Evolutionary conservation across 1,284 basidiomycete genomes (phyloP), one percentile per base, ranked within the genome.

Genomic region (Mrakiaceae sp.): DNA sequence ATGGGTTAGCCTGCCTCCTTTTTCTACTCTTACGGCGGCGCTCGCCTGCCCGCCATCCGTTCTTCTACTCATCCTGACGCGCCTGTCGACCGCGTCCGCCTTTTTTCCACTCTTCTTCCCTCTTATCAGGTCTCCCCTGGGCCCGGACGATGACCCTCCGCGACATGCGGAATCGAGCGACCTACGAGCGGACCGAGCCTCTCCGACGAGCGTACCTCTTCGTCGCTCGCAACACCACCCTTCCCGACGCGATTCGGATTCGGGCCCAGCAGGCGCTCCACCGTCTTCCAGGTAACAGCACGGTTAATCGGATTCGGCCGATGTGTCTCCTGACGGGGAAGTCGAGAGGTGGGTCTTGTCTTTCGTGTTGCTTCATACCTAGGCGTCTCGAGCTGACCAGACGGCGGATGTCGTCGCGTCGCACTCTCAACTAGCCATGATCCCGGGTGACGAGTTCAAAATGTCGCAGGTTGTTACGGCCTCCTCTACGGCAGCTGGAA

Each of bases 211-310:
- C 92, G 0, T 92, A 92, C 76, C 84, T 95, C 66, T 90, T 85
- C 75, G 87, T 95, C 69, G 90, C 92, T 27, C 83, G 92, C 69
- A 95, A 96, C 77, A 85, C 90, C 72, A 83, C 84, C 0, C 78
- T 95, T 10, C 85, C 91, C 6, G 79, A 87, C 4, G 86, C 90
- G 72, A 83, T 96, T 63, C 87, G 95, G 67, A 91, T 95, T 77
- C 90, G 94, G 72, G 94, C 95, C n/a, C 94, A 97, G 75, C 80
- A 97, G 66, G 90, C 95, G 73, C 82, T 98, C 64, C 95, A 94
- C 77, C 84, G 85, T 27, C 90, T 96, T 72, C 86, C 64, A 83
- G 66, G 83, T 83, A 59, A 88, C 90, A 75, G 87, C 89, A 8
- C 84, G 88, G 49, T 88, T 89, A 27, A 85, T 84, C 7, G 86